Percentiles rank a stretch among this genome's conserved stretches.
Conservation (phyloP, 495 filamentous ascomycete species). For the Tuber brumale region DNA sequence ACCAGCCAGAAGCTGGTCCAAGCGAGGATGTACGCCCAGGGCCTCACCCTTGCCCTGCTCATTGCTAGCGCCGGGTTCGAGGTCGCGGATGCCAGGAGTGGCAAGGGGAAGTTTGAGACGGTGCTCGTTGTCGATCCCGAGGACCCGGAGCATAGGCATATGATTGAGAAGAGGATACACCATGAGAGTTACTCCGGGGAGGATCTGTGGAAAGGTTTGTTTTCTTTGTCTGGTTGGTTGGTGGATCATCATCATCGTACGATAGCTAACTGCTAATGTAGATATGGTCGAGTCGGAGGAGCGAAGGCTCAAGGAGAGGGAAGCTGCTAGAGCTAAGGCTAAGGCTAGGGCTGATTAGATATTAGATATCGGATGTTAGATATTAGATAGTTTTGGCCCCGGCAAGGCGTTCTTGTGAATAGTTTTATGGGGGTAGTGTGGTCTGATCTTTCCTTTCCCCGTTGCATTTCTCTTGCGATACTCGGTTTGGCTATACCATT, state of each 20-base stretch:
- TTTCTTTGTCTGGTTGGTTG: constrained; percentile 17
- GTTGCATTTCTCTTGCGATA: background rate
- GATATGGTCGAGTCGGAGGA: constrained; percentile 78
- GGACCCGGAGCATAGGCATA: constrained; percentile 64
- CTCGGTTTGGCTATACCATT: background rate
- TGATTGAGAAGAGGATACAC: constrained; percentile 65
- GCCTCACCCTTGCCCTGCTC: constrained; percentile 80
- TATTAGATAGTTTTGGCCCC: constrained; percentile 6
- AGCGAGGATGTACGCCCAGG: constrained; percentile 97
- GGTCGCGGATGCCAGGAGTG: constrained; percentile 69
- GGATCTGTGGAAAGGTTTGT: constrained; percentile 78
- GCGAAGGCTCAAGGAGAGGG: constrained; percentile 55
- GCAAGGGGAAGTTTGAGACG: constrained; percentile 68
- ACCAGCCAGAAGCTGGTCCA: constrained; percentile 89
- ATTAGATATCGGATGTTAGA: too few relatives aligned
- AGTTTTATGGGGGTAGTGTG: background rate
- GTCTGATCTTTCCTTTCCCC: background rate
- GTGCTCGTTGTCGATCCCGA: constrained; percentile 65
- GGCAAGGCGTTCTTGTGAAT: background rate
- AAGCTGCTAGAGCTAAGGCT: constrained; percentile 44
- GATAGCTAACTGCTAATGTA: constrained; percentile 23
- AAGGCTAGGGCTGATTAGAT: constrained; percentile 14
- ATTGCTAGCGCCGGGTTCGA: constrained; percentile 84
- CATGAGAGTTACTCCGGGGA: constrained; percentile 68
- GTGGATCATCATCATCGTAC: background rate